Conservation (phyloP, 1,139 yeast species). For the Magnusiomyces magnusii region DNA sequence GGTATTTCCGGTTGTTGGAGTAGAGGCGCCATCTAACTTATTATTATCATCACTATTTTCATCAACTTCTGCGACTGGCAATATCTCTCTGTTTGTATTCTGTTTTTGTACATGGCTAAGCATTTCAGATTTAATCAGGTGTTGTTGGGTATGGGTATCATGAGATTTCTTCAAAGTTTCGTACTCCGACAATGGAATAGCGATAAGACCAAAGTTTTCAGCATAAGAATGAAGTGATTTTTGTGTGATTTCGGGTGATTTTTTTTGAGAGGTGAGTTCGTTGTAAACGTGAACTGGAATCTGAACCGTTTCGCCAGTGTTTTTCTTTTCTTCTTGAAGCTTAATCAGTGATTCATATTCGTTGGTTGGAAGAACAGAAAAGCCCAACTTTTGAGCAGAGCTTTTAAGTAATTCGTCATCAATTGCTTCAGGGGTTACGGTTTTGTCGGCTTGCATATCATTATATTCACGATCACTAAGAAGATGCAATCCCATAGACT, state of each 20-base stretch:
- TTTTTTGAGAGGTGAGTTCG: neutral
- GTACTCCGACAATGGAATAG: constrained; percentile 32
- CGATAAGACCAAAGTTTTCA: constrained; percentile 35
- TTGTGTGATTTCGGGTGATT: constrained; percentile 11
- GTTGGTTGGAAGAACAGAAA: constrained; percentile 26
- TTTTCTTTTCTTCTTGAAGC: constrained; percentile 4
- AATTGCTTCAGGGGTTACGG: neutral
- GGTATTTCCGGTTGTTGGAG: neutral
- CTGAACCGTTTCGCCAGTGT: constrained; percentile 7
- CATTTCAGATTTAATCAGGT: neutral
- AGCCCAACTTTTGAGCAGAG: constrained; percentile 18
- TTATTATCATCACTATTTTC: neutral
- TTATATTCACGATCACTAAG: constrained; percentile 18
- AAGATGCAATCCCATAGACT: constrained; percentile 11
- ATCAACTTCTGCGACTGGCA: neutral
- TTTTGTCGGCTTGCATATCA: constrained; percentile 7
- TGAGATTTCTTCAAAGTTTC: constrained; percentile 20
- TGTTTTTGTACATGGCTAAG: neutral
- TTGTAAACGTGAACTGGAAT: constrained; percentile 1
- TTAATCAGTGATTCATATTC: constrained; percentile 20
- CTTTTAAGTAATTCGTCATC: constrained; percentile 7
- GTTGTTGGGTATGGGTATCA: constrained; percentile 4
- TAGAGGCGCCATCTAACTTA: neutral
- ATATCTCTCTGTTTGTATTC: neutral
- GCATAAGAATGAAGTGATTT: constrained; percentile 20